Evolutionary conservation across 2,329 filamentous ascomycete species (phyloP).

Genomic region (Fusarium brevicatenulatum): DNA sequence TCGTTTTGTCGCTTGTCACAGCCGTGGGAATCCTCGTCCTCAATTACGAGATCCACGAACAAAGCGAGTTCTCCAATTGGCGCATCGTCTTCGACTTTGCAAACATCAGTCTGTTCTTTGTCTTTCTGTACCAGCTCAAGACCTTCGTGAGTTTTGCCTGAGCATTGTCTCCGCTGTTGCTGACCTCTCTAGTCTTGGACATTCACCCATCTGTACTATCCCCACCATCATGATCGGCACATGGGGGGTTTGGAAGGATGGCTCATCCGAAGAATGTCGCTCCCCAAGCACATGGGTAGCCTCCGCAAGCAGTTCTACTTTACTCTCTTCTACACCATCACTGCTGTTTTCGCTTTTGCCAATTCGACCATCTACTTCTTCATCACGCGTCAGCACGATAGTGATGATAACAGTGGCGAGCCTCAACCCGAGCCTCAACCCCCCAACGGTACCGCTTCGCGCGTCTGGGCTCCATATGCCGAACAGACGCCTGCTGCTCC

Average conservation of each 20-base stretch:
- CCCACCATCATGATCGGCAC: conserved; percentile 50
- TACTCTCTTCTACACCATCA: conserved; percentile 60
- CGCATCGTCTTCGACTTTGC: conserved; percentile 62
- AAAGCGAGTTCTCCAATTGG: conserved; percentile 53
- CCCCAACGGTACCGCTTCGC: conserved; percentile 10
- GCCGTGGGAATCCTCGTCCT: conserved; percentile 54
- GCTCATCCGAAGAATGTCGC: conserved; percentile 55
- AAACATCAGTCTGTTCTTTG: conserved; percentile 54
- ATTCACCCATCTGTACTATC: conserved; percentile 62
- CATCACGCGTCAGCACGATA: conserved; percentile 49
- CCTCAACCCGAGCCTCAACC: conserved; percentile 9
- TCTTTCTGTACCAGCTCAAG: conserved; percentile 58
- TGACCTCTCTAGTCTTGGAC: conserved; percentile 57
- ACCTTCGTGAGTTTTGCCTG: conserved; percentile 54
- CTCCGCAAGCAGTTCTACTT: conserved; percentile 59
- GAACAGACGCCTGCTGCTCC: conserved; percentile 31
- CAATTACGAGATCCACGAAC: conserved; percentile 57
- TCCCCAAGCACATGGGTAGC: conserved; percentile 55
- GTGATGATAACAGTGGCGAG: conserved; percentile 19
- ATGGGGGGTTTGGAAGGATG: conserved; percentile 50
- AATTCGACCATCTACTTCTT: conserved; percentile 64
- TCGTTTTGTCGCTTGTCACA: conserved; percentile 56
- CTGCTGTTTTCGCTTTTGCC: conserved; percentile 59
- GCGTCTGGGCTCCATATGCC: conserved; percentile 10
- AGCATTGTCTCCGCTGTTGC: background rate